phyloP scores from a whole-genome alignment of 148 eudicot genomes.

The Diospyros lotus region DNA sequence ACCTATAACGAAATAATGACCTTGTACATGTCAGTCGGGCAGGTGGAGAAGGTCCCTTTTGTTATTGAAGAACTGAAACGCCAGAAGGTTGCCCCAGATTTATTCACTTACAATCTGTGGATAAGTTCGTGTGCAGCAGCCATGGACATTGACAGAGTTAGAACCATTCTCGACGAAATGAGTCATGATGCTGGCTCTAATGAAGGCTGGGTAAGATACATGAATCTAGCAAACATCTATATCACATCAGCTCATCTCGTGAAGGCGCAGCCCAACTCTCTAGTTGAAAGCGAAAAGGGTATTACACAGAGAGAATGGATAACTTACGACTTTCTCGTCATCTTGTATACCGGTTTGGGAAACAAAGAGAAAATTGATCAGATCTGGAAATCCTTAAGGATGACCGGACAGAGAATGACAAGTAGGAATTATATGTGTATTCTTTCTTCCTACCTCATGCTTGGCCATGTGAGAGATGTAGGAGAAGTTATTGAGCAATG shows the following conservation, averaged over 20 bases:
- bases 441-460: constrained; percentile 77
- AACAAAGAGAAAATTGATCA: constrained; percentile 69
- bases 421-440: constrained; percentile 69
- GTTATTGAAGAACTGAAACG: constrained; percentile 67
- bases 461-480: constrained; percentile 63
- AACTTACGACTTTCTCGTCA: constrained; percentile 76
- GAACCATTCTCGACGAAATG: constrained; percentile 69
- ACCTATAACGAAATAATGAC: constrained; percentile 96
- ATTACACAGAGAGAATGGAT: constrained; percentile 76
- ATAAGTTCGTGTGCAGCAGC: constrained; percentile 84
- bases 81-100: constrained; percentile 61
- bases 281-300: constrained; percentile 60
- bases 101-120: constrained; percentile 88
- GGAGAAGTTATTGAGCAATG: constrained; percentile 73
- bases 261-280: constrained; percentile 33
- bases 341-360: constrained; percentile 68
- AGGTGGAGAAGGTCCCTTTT: constrained; percentile 74
- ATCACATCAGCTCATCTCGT: constrained; percentile 48
- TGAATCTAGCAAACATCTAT: constrained; percentile 58
- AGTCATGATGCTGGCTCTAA: constrained; percentile 37
- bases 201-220: constrained; percentile 68
- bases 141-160: constrained; percentile 57
- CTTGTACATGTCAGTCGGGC: constrained; percentile 81
- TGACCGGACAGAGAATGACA: constrained; percentile 78
- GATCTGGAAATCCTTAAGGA: constrained; percentile 82